Base-by-base conservation (phyloP, 805 yeast species). In the Candida parachauliodes region DNA sequence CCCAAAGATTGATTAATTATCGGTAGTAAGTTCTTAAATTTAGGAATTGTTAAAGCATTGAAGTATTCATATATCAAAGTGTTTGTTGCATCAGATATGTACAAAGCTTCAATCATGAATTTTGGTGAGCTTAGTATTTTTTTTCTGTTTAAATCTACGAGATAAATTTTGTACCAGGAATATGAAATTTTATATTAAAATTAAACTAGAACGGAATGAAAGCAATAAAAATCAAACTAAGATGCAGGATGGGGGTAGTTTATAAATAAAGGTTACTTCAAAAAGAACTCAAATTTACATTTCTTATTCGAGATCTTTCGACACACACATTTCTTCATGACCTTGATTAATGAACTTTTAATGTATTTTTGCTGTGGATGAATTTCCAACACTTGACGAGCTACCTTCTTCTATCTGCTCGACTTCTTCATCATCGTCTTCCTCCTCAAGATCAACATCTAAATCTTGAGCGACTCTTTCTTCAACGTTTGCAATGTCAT, bases 401-500 rank as follows among this genome's bases (percentile, higher is more conserved):
- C 31, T 28, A 18, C 33, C 32, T 12, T 15, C 34, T 16, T 21
- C 27, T 8, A 15, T 32, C 10, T 16, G 21, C 18, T 34, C 37
- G 4, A 18, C 20, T 10, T 48, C 58, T 25, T 45, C 54, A 7
- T 47, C 54, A 12, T 36, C 43, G 16, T 30, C 40, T 5, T 37
- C 37, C 15, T 47, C 62, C 31, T 60, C 62, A 39, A 75, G 63
- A 38, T 76, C 77, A 25, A 72, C 52, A 42, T 68, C 67, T 54
- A 81, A 65, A 43, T 74, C 79, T 49, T 72, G 66, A 29, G 75
- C 74, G 36, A 84, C 80, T 52, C 72, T 72, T 45, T 71, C 69
- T 57, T 83, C 91, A 37, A 81, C 72, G 60, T 81, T 70, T 58
- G 78, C 75, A 59, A 85, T 72, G 48, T 89, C 98, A 52, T 88